Evolutionary conservation across 208 protist species (phyloP), one percentile per base, ranked within the genome.

Genomic region (Crithidia bombi): DNA sequence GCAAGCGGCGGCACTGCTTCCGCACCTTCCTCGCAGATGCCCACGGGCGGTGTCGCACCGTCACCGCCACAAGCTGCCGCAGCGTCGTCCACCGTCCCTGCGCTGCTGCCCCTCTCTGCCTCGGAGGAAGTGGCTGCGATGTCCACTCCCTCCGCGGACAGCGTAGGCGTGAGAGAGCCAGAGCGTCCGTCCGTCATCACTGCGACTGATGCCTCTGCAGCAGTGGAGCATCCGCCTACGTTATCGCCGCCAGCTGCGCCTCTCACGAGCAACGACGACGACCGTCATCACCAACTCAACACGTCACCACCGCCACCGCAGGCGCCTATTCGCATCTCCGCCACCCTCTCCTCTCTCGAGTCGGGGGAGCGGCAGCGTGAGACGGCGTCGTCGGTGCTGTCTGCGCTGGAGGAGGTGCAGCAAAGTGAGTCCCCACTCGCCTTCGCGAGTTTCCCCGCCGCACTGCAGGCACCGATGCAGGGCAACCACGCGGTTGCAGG

Each of bases 81-180:
- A 39, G 36, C 50, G 3, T 7, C 61, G 23, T 21, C 62, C 23
- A 1, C 36, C 26, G 14, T 5, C 4, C 15, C 54, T 49, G 21
- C 33, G 35, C 38, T 38, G 39, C 9, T 38, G 33, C 64, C 23
- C 17, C 32, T 58, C 14, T 59, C 51, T n/a, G 50, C 41, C 49
- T 32, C 26, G 25, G 38, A 26, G 21, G 43, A 67, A 17, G 23
- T n/a, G 36, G 46, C 47, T n/a, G n/a, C n/a, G n/a, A n/a, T n/a
- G n/a, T n/a, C n/a, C n/a, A n/a, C n/a, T n/a, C n/a, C n/a, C n/a
- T n/a, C n/a, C n/a, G n/a, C n/a, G n/a, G n/a, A n/a, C n/a, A n/a
- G n/a, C n/a, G n/a, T n/a, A n/a, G n/a, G n/a, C n/a, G n/a, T n/a
- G n/a, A n/a, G n/a, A n/a, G n/a, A n/a, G n/a, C n/a, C n/a, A n/a